Evolutionary conservation across 225 moss, liverwort and hornwort species (phyloP), one percentile per base, ranked within the genome.

Genomic region (Thuidium tamariscinum): DNA sequence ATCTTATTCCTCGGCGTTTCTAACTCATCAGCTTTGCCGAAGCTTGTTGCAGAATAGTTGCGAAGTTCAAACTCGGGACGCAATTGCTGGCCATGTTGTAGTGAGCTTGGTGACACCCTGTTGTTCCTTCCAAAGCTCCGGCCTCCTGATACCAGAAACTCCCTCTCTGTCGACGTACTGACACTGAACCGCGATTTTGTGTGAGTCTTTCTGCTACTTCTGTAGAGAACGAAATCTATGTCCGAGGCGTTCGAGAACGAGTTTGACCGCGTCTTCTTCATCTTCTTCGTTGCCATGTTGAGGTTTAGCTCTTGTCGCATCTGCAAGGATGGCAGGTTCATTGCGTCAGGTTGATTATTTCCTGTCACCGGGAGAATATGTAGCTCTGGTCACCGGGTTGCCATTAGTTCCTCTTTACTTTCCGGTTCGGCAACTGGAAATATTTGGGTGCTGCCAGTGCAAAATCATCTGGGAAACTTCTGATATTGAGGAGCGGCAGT

Each of bases 81-180:
- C 59, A 49, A 37, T 27, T 22, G 63, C 62, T 63, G 60, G 48
- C 49, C 59, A 56, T 66, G 54, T 48, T 42, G 16, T 9, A 60
- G n/a, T 29, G 86, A 82, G 66, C 76, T 82, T 42, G 87, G 87
- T 77, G 87, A 83, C 69, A 87, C 87, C 51, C 87, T 67, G 39
- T 87, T 87, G 77, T 77, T 83, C 51, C 87, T 82, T 14, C 82
- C 74, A 16, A 84, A 84, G 51, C 39, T 84, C 20, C 63, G 51
- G 7, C 74, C 51, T 19, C 46, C 82, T 48, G 74, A 26, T 46
- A 14, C 10, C 16, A 6, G 5, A n/a, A 18, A 34, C 60, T 74
- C 84, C 29, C 10, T 16, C 51, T 61, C 84, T 21, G 65, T 51
- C 30, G 81, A 12, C 20, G 65, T 25, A 36, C 49, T 32, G 15